phyloP scores from a whole-genome alignment of 1,284 basidiomycete genomes.

The Pholiota adiposa region DNA sequence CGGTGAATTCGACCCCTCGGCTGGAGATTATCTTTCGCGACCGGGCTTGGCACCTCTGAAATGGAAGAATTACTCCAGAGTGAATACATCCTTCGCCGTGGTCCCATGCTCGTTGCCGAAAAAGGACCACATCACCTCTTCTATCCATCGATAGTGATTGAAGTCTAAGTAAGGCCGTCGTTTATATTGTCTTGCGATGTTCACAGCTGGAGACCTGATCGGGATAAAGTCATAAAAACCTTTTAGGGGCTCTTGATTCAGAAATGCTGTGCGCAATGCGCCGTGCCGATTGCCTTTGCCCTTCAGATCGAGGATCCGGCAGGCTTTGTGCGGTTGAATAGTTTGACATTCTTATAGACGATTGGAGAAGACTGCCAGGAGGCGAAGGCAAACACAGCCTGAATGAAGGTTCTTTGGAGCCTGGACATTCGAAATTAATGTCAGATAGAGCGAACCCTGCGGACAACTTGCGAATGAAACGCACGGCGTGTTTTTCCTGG shows the following conservation, averaged over 20 bases:
- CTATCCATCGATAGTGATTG: neutral
- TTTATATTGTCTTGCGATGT: neutral
- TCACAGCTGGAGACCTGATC: neutral
- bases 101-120: neutral
- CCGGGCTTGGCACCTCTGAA: neutral
- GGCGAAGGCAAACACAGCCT: neutral
- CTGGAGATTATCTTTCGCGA: neutral
- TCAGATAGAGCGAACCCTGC: neutral
- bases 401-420: neutral
- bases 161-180: no score
- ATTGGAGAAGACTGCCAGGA: neutral
- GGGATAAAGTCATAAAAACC: no score
- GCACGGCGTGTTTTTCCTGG: neutral
- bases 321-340: neutral
- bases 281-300: neutral
- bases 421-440: neutral
- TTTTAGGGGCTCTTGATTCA: neutral
- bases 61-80: neutral
- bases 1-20: neutral
- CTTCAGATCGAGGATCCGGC: neutral
- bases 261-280: neutral
- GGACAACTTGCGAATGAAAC: no score
- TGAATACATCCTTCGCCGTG: neutral
- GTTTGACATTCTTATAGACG: neutral
- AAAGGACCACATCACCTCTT: neutral